phyloP scores from a whole-genome alignment of 2,329 filamentous ascomycete genomes.

The Penicillium sp. region DNA sequence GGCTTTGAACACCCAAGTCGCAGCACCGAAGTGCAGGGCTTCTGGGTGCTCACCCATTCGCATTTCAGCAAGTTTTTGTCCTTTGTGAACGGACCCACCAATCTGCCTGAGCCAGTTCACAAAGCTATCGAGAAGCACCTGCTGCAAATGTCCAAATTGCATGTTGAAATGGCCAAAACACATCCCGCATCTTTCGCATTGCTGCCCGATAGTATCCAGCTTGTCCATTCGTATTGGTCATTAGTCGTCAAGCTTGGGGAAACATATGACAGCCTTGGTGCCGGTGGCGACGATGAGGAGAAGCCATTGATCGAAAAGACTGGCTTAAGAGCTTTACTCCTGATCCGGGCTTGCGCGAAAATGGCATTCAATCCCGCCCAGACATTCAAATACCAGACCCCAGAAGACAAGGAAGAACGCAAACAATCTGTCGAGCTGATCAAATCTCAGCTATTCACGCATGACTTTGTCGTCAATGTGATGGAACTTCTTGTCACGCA shows the following conservation, averaged over 20 bases:
- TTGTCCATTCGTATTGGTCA: constrained; percentile 83
- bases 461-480: constrained; percentile 75
- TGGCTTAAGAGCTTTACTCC: constrained; percentile 77
- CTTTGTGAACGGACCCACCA: constrained; percentile 61
- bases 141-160: constrained; percentile 87
- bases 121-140: constrained; percentile 79
- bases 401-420: constrained; percentile 75
- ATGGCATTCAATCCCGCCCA: constrained; percentile 81
- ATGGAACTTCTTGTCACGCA: constrained; percentile 83
- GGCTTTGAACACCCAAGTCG: constrained; percentile 84
- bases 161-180: constrained; percentile 77
- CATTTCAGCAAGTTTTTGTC: constrained; percentile 77
- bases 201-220: constrained; percentile 74
- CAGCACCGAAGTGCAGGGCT: constrained; percentile 72
- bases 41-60: constrained; percentile 77
- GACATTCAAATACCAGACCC: constrained; percentile 79
- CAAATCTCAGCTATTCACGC: constrained; percentile 72
- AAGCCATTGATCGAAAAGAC: constrained; percentile 72
- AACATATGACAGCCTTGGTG: constrained; percentile 53
- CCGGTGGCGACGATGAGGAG: constrained; percentile 51
- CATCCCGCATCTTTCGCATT: constrained; percentile 83
- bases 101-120: constrained; percentile 56
- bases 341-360: constrained; percentile 79
- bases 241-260: constrained; percentile 76
- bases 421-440: constrained; percentile 68